These are phyloP conservation scores for Hypomyces rosellus DNA, from an alignment of 2,329 filamentous ascomycete species.

Conservation along the genomic window DNA sequence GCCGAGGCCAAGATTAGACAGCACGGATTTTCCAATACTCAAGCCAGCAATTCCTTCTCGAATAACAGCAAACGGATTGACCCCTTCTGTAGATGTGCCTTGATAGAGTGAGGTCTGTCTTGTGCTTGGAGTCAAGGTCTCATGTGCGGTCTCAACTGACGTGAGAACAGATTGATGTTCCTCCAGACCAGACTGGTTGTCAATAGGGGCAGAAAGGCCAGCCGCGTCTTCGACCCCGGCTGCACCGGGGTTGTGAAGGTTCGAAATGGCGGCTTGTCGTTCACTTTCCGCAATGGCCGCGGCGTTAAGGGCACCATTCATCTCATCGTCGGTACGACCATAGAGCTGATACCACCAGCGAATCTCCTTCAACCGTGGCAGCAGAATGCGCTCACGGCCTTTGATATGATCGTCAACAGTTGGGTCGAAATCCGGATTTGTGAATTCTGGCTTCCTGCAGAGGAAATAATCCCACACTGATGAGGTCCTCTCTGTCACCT, in stretches of 20 bases:
- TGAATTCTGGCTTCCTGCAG: constrained; percentile 70
- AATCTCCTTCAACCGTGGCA: constrained; percentile 70
- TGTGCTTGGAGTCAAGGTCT: constrained; percentile 39
- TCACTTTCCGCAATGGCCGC: constrained; percentile 45
- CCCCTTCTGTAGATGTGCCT: constrained; percentile 39
- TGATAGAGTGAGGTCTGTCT: constrained; percentile 33
- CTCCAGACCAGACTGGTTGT: constrained; percentile 31
- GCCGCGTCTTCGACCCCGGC: constrained; percentile 21
- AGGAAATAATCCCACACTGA: constrained; percentile 98
- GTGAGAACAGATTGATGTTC: constrained; percentile 49
- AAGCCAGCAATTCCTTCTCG: constrained; percentile 43
- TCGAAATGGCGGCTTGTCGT: constrained; percentile 30
- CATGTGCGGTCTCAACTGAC: constrained; percentile 53
- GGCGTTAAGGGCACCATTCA: constrained; percentile 66
- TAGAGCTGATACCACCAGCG: constrained; percentile 93
- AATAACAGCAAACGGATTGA: constrained; percentile 39
- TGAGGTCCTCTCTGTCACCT: constrained; percentile 63
- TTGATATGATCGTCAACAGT: constrained; percentile 71
- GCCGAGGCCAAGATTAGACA: constrained; percentile 27
- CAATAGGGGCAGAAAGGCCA: constrained; percentile 17
- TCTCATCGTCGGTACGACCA: constrained; percentile 79
- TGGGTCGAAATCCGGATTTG: constrained; percentile 71
- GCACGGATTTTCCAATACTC: constrained; percentile 41
- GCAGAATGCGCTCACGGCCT: constrained; percentile 75
- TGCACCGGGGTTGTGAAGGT: constrained; percentile 24